These are phyloP conservation scores for Oehlia diaphana DNA, from an alignment of 192 early-diverging fungal species.

Conservation along the genomic window DNA sequence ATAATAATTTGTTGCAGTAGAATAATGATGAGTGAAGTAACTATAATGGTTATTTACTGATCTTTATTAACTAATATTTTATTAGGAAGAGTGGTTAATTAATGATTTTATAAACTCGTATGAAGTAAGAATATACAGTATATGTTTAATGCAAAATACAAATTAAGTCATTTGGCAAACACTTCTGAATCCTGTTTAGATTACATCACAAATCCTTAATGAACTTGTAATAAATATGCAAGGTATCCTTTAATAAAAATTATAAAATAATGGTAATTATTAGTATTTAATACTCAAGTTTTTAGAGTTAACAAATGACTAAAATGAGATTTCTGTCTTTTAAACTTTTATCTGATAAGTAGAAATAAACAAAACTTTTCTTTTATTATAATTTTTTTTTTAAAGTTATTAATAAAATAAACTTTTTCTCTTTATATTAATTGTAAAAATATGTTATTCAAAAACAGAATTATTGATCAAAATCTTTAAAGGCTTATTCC, in stretches of 20 bases:
- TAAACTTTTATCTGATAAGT: no score
- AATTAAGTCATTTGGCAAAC: background rate
- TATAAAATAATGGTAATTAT: background rate
- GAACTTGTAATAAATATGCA: conserved; percentile 17
- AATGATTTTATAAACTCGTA: background rate
- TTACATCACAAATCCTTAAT: no score
- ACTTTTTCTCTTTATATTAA: no score
- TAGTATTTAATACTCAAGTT: no score
- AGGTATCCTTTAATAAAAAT: conserved; percentile 12
- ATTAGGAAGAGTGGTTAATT: conserved; percentile 13
- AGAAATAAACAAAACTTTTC: no score
- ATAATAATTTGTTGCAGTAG: conserved; percentile 8
- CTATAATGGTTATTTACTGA: background rate
- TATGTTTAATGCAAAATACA: background rate
- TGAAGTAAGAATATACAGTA: conserved; percentile 22
- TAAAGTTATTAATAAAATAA: no score
- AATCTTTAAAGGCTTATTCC: no score
- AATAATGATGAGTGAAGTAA: conserved; percentile 10
- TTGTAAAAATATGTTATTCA: no score
- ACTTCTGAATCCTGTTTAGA: background rate
- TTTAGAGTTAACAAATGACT: no score
- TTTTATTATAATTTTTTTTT: no score
- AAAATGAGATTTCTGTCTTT: no score
- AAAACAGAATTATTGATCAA: no score
- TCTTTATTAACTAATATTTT: background rate